phyloP scores from a whole-genome alignment of 306 rosid species.

The Acacia crassicarpa region DNA sequence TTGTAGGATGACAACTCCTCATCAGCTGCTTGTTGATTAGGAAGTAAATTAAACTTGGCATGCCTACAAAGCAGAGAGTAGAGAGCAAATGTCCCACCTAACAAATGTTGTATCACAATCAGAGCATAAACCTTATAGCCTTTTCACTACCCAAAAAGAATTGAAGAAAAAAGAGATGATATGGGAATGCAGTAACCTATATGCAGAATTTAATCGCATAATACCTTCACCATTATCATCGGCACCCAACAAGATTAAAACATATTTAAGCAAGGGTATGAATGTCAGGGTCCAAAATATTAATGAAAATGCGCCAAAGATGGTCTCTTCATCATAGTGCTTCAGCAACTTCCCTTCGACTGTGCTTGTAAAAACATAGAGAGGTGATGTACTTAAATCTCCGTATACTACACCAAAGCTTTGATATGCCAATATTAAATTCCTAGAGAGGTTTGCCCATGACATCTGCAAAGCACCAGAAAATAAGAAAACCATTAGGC shows the following conservation, averaged over 20 bases:
- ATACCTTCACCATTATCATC: constrained; percentile 90
- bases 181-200: background rate
- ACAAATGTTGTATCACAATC: constrained; percentile 26
- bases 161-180: background rate
- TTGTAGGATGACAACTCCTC: constrained; percentile 81
- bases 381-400: constrained; percentile 86
- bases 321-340: constrained; percentile 57
- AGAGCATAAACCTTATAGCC: constrained; percentile 12
- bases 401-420: constrained; percentile 88
- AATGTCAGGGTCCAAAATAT: constrained; percentile 85
- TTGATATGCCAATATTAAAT: constrained; percentile 76
- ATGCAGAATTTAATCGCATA: constrained; percentile 3
- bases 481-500: background rate
- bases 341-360: constrained; percentile 52
- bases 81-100: constrained; percentile 87
- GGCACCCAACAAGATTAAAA: constrained; percentile 65
- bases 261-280: constrained; percentile 75
- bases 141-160: constrained; percentile 20
- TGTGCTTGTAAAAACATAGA: constrained; percentile 74
- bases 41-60: constrained; percentile 81
- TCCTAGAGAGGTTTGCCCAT: constrained; percentile 55
- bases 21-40: constrained; percentile 84
- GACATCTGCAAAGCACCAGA: constrained; percentile 52
- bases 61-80: constrained; percentile 85
- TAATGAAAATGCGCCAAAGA: constrained; percentile 81